A percentile compares a stretch with the other conserved stretches of the same genome.
Evolutionary conservation across 768 basidiomycete species (phyloP).

Genomic region (Tricholoma matsutake): DNA sequence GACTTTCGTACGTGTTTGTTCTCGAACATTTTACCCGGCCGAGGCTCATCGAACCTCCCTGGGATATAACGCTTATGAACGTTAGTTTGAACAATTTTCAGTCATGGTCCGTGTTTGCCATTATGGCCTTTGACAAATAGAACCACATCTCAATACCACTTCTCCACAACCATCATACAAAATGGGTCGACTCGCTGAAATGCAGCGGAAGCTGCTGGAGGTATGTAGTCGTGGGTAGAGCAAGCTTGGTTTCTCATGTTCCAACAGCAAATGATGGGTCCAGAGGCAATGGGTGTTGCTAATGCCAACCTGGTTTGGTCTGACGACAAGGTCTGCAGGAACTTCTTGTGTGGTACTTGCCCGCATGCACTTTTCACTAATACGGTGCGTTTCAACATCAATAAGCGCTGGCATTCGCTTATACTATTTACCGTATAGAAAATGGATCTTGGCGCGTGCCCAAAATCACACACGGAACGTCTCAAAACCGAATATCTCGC

Average conservation of each 20-base stretch:
- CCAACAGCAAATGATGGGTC: constrained; percentile 98
- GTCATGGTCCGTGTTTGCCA: constrained; percentile 7
- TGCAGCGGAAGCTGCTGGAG: constrained; percentile 90
- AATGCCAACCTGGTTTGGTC: constrained; percentile 91
- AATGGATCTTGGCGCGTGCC: constrained; percentile 99
- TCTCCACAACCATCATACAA: constrained; percentile 26
- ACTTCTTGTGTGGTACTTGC: constrained; percentile 98
- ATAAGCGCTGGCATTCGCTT: background rate
- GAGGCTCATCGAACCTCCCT: too few species aligned
- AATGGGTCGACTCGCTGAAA: constrained; percentile 95
- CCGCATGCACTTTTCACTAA: constrained; percentile 98
- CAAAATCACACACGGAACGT: constrained; percentile 93
- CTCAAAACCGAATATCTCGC: constrained; percentile 87
- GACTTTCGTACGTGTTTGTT: too few species aligned
- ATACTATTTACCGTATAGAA: constrained; percentile 51
- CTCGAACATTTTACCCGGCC: too few species aligned
- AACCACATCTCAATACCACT: constrained; percentile 4
- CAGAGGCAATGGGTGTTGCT: constrained; percentile 96
- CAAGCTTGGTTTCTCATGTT: constrained; percentile 41
- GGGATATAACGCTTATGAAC: too few species aligned
- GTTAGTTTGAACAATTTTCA: background rate
- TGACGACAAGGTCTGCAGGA: constrained; percentile 97
- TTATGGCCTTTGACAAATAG: constrained; percentile 13
- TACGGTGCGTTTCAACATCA: constrained; percentile 59
- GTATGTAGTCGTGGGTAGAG: constrained; percentile 21